phyloP scores from a whole-genome alignment of 192 early-diverging fungal genomes.

The Podila horticola region DNA sequence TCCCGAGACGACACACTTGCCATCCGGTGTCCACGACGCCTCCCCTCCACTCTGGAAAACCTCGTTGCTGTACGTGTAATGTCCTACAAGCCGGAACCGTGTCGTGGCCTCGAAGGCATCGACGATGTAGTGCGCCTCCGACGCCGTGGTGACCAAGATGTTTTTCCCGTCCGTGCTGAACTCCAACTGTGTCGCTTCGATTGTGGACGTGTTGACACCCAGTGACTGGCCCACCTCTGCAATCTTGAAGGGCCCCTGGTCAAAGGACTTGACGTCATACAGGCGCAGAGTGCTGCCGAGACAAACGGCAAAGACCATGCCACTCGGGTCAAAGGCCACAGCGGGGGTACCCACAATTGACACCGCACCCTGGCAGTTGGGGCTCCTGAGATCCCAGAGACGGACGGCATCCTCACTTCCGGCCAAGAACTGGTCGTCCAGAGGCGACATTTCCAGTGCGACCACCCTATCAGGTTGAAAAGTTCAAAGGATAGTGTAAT shows the following conservation, averaged over 20 bases:
- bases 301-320: conserved; percentile 75
- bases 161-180: conserved; percentile 83
- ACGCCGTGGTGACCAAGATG: conserved; percentile 73
- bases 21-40: conserved; percentile 77
- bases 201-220: conserved; percentile 5
- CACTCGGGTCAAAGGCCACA: conserved; percentile 83
- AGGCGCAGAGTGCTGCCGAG: conserved; percentile 66
- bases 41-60: conserved; percentile 54
- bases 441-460: conserved; percentile 82
- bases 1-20: conserved; percentile 74
- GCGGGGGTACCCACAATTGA: conserved; percentile 55
- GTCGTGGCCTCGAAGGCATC: conserved; percentile 72
- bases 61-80: conserved; percentile 41
- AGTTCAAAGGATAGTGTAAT: not conserved
- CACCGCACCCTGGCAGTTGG: conserved; percentile 64
- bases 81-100: conserved; percentile 54
- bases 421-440: conserved; percentile 87
- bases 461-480: conserved; percentile 65
- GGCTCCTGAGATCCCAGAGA: conserved; percentile 85
- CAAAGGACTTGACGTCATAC: conserved; percentile 77
- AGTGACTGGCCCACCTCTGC: conserved; percentile 25
- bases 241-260: conserved; percentile 60
- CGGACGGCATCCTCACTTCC: conserved; percentile 82
- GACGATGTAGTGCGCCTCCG: conserved; percentile 67
- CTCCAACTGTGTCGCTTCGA: conserved; percentile 68